phyloP scores from a whole-genome alignment of 495 filamentous ascomycete species.

The Cenococcum geophilum region DNA sequence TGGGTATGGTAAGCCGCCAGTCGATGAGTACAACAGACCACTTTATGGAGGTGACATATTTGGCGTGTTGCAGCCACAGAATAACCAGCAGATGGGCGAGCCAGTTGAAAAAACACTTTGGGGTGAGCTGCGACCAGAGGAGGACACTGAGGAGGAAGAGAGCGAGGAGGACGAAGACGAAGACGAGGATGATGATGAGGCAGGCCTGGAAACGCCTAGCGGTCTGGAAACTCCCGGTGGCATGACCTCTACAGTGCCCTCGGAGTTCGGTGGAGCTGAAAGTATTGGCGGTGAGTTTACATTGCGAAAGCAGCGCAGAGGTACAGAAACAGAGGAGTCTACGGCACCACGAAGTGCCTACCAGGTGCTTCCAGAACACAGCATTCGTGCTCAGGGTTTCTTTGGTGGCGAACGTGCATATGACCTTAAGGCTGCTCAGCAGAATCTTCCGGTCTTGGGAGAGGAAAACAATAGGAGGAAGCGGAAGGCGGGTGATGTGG shows the following conservation, averaged over 20 bases:
- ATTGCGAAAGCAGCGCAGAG: conserved; percentile 77
- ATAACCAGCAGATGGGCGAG: conserved; percentile 57
- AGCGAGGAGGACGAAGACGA: conserved; percentile 60
- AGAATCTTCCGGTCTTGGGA: conserved; percentile 64
- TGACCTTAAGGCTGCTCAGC: conserved; percentile 56
- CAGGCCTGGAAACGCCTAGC: conserved; percentile 65
- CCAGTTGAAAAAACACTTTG: conserved; percentile 83
- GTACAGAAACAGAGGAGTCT: conserved; percentile 83
- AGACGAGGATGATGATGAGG: conserved; percentile 42
- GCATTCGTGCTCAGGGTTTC: conserved; percentile 79
- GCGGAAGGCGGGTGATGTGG: conserved; percentile 90
- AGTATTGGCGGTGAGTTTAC: conserved; percentile 83
- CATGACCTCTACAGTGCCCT: conserved; percentile 69
- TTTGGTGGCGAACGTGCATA: conserved; percentile 93
- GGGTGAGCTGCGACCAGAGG: conserved; percentile 81
- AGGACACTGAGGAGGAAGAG: conserved; percentile 60
- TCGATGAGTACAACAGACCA: conserved; percentile 84
- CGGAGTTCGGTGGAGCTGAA: conserved; percentile 66
- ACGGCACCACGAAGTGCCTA: conserved; percentile 68
- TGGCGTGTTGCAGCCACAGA: conserved; percentile 67
- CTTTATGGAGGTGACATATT: conserved; percentile 93
- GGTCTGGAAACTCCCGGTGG: conserved; percentile 74
- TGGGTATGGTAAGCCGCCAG: conserved; percentile 91
- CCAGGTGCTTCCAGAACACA: conserved; percentile 83
- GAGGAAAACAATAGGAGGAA: conserved; percentile 74